Base-by-base conservation (phyloP, 352 stramenopile species). In the Phytopythium delawarense region DNA sequence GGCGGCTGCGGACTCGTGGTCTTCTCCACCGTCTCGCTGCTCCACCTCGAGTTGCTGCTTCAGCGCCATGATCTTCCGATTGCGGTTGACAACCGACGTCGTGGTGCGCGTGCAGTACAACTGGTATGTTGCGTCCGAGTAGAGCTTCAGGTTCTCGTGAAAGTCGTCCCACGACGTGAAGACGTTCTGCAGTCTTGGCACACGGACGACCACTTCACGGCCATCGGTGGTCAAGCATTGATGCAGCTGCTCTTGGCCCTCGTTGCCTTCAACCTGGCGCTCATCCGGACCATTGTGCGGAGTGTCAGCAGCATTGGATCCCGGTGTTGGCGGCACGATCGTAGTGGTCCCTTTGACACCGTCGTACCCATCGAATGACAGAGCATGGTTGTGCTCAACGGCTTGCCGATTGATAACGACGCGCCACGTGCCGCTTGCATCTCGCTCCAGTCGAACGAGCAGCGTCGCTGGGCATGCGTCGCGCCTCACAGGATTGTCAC, bases 91-190 rank as follows among this genome's bases (percentile, higher is more conserved):
- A 2, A 83, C 81, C 25, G 83, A 92, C 44, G 77, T 92, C 5
- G 83, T 91, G 23, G 83, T 92, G 51, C 83, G 75, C 8, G 81
- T 91, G 21, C 83, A 81, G 57, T 92, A 92, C 32, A 87, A 72
- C 59, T 92, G 83, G 52, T 80, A 91, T 9, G 83, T 89, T 18
- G 62, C 65, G 48, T 83, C 76, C 0, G 83, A 92, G 57, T 92
- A 92, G 23, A 71, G 54, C 28, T 84, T 78, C 4, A 92, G 59
- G 13, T 51, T 76, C 23, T 67, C 60, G 42, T 92, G 83, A 53
- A 92, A 92, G 2, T 80, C 72, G 11, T 89, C 83, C 83, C 83
- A 92, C 0, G 83, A 92, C 7, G 57, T 67, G 54, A 89, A 85
- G 6, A 86, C 45, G 2, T 66, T 64, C 48, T 76, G 71, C 7